These are phyloP conservation scores for Rusavskia elegans DNA, from an alignment of 495 filamentous ascomycete genomes.

Conservation along the genomic window DNA sequence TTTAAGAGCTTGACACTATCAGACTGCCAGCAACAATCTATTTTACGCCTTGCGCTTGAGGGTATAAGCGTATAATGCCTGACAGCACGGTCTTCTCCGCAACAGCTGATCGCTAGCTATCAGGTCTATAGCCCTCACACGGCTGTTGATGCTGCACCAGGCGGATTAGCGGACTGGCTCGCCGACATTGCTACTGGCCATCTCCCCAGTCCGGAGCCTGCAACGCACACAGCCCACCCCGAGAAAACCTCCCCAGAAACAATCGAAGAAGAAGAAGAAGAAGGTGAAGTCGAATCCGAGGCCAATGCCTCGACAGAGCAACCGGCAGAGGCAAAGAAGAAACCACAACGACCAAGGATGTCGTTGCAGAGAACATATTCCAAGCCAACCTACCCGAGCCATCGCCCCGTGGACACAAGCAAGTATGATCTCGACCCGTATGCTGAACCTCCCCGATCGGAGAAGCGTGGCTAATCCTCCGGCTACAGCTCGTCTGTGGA, in stretches of 20 bases:
- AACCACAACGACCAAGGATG: slow-evolving; percentile 4
- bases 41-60: slow-evolving; percentile 68
- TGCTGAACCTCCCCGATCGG: slow-evolving; percentile 4
- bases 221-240: slow-evolving; percentile 11
- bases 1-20: slow-evolving; percentile 73
- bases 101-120: slow-evolving; percentile 4
- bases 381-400: slow-evolving; percentile 25
- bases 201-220: slow-evolving; percentile 18
- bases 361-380: slow-evolving; percentile 20
- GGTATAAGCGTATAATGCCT: slow-evolving; percentile 52
- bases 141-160: slow-evolving; percentile 74
- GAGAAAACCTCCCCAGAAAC: not conserved
- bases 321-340: slow-evolving; percentile 1
- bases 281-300: not conserved
- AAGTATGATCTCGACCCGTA: slow-evolving; percentile 7
- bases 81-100: not conserved
- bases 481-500: slow-evolving; percentile 11
- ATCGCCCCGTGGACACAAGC: slow-evolving; percentile 13
- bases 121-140: slow-evolving; percentile 85
- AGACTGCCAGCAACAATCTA: slow-evolving; percentile 71
- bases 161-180: slow-evolving; percentile 89
- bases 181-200: slow-evolving; percentile 62
- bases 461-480: not conserved
- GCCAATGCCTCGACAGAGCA: not conserved
- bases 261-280: slow-evolving; percentile 1